Conservation (phyloP, 331 rosid species). For the Cydonia oblonga region DNA sequence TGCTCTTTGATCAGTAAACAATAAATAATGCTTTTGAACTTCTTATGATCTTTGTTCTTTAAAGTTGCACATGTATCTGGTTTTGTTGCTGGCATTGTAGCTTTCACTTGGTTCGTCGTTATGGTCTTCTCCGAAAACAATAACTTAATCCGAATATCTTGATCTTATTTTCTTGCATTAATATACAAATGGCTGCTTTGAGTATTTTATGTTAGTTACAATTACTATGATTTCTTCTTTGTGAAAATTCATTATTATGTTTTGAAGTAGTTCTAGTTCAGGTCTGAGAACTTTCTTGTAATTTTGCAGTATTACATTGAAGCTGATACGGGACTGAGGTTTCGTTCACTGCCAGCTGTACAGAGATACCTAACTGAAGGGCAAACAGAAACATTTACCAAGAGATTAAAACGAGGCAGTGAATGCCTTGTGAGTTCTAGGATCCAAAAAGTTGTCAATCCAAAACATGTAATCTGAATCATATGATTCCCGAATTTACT, state of each 20-base stretch:
- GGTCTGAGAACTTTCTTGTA: not conserved
- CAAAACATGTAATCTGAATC: too few species aligned
- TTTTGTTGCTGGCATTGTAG: not conserved
- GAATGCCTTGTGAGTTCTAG: conserved; percentile 26
- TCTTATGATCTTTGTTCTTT: not conserved
- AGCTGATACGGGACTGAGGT: conserved; percentile 35
- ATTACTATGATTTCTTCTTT: not conserved
- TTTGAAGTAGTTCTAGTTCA: not conserved
- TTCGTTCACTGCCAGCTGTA: conserved; percentile 48
- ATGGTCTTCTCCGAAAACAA: not conserved
- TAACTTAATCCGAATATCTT: not conserved
- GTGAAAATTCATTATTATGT: not conserved
- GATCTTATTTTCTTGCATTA: not conserved
- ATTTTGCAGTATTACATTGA: conserved; percentile 46
- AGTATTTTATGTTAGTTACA: not conserved
- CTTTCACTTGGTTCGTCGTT: not conserved
- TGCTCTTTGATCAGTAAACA: not conserved
- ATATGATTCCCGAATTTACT: not conserved
- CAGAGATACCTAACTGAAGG: conserved; percentile 33
- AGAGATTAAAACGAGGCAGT: conserved; percentile 8
- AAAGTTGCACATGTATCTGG: not conserved
- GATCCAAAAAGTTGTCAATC: not conserved
- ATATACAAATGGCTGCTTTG: not conserved
- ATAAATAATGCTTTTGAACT: not conserved
- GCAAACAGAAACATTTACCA: not conserved